Percentiles rank a stretch among this genome's conserved stretches.
These are phyloP conservation scores for Chrysosporium keratinophilum DNA, from an alignment of 2,329 filamentous ascomycete species.

Conservation along the genomic window DNA sequence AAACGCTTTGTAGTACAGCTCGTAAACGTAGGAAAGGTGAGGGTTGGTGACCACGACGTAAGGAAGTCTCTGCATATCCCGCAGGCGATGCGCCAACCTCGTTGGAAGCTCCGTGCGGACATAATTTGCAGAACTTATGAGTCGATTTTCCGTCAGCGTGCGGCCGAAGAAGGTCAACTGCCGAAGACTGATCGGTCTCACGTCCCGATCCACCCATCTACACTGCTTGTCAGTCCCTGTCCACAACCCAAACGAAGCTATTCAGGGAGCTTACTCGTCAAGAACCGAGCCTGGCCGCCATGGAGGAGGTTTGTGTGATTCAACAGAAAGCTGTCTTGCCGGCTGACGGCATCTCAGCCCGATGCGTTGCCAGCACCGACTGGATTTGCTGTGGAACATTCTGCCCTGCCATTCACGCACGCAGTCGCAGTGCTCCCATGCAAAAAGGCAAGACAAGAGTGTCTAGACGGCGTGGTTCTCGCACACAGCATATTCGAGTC, in stretches of 20 bases:
- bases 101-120: constrained; percentile 89
- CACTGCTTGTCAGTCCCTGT: constrained; percentile 15
- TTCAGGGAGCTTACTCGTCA: constrained; percentile 43
- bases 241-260: neutral
- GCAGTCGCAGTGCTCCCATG: constrained; percentile 11
- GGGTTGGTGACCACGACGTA: constrained; percentile 94
- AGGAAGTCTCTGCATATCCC: constrained; percentile 92
- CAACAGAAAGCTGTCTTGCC: constrained; percentile 23
- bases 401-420: constrained; percentile 25
- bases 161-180: constrained; percentile 96
- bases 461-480: neutral
- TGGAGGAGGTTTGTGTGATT: constrained; percentile 31
- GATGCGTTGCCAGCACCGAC: constrained; percentile 26
- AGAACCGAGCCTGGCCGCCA: constrained; percentile 50
- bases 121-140: constrained; percentile 94
- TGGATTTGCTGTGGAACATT: constrained; percentile 29
- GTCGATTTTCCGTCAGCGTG: constrained; percentile 75
- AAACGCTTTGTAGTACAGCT: constrained; percentile 94
- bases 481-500: neutral
- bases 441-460: constrained; percentile 6
- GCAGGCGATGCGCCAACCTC: constrained; percentile 79
- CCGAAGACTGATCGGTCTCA: constrained; percentile 86
- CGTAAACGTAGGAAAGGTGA: constrained; percentile 89
- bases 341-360: constrained; percentile 19
- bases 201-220: constrained; percentile 88